Conservation (phyloP, 441 rosid species). For the Rhodomyrtus psidioides region DNA sequence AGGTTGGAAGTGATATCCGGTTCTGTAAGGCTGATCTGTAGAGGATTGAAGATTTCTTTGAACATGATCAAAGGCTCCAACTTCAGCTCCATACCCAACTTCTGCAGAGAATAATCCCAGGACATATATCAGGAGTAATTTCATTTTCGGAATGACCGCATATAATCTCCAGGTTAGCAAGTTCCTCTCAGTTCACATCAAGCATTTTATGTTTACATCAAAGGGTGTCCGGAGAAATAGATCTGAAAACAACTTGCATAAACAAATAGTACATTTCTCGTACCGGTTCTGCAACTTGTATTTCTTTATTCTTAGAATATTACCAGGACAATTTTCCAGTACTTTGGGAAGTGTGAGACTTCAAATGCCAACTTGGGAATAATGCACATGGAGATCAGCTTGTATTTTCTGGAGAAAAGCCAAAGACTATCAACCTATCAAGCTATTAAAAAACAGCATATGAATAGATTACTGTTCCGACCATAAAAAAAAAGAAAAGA, state of each 20-base stretch:
- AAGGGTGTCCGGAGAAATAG: not conserved
- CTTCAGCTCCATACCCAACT: not conserved
- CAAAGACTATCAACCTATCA: not conserved
- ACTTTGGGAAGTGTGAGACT: not conserved
- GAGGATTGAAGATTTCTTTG: not conserved
- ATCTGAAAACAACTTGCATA: not conserved
- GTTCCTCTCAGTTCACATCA: not conserved
- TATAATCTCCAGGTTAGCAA: not conserved
- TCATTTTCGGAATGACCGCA: not conserved
- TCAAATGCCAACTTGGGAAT: not conserved
- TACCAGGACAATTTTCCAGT: not conserved
- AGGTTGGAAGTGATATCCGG: constrained; percentile 78
- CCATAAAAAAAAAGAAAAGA: too few species aligned
- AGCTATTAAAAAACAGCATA: not conserved
- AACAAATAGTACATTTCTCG: not conserved
- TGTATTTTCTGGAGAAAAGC: not conserved
- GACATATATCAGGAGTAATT: not conserved
- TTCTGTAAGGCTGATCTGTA: constrained; percentile 51
- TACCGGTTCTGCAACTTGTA: not conserved
- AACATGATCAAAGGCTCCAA: not conserved
- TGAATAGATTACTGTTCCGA: not conserved
- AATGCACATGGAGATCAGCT: not conserved
- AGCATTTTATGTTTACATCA: not conserved
- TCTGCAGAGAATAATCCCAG: not conserved
- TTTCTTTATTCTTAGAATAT: not conserved